These are phyloP conservation scores for Capsella rubella DNA, from an alignment of 441 rosid genomes.

Conservation along the genomic window DNA sequence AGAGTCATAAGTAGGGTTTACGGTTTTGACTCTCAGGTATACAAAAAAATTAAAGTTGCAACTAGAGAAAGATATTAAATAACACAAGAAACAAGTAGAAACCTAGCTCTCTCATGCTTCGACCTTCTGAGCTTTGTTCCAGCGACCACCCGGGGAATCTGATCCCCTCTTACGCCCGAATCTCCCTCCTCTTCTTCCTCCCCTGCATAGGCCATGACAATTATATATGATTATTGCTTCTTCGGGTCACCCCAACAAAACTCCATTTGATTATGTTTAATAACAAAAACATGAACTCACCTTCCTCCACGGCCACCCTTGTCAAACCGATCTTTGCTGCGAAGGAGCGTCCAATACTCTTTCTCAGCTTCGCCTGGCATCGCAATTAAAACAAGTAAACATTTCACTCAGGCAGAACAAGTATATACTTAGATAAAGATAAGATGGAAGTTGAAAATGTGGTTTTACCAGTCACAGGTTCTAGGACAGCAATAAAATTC, in stretches of 20 bases:
- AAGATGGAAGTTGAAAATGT: not conserved
- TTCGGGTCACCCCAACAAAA: not conserved
- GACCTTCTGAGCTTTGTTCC: slow-evolving; percentile 64
- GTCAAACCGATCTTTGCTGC: slow-evolving; percentile 62
- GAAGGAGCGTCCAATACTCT: slow-evolving; percentile 75
- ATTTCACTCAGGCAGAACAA: slow-evolving; percentile 7
- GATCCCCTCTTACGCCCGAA: slow-evolving; percentile 59
- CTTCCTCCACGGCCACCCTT: slow-evolving; percentile 73
- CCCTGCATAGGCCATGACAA: slow-evolving; percentile 51
- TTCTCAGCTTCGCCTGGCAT: slow-evolving; percentile 71
- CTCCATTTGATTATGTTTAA: not conserved
- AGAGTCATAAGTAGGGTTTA: not conserved
- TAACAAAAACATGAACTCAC: slow-evolving; percentile 47
- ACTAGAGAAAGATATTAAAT: slow-evolving; percentile 13
- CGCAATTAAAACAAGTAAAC: slow-evolving; percentile 7
- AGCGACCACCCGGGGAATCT: slow-evolving; percentile 55
- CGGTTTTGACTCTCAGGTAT: not conserved
- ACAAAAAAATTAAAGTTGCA: slow-evolving; percentile 11
- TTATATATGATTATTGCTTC: not conserved
- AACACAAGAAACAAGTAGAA: slow-evolving; percentile 24
- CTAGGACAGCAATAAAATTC: slow-evolving; percentile 74
- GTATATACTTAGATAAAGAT: not conserved
- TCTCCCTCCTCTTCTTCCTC: slow-evolving; percentile 78
- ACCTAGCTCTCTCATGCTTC: slow-evolving; percentile 27
- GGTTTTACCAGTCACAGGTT: slow-evolving; percentile 79